phyloP scores from a whole-genome alignment of 331 rosid species.

The Erythrophleum ivorense region DNA sequence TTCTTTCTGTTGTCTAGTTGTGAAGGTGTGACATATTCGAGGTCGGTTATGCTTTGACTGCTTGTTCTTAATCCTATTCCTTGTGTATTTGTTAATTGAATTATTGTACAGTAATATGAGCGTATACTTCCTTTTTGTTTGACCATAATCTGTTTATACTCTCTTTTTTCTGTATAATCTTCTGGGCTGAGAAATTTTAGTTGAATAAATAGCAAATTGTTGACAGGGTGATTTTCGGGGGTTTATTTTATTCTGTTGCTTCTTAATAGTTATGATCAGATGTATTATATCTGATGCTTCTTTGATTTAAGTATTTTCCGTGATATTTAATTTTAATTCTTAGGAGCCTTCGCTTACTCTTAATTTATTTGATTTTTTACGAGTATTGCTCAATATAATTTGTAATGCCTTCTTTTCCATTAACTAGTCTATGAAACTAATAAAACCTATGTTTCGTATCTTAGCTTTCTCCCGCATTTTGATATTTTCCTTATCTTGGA shows the following conservation, averaged over 20 bases:
- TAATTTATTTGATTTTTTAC: background rate
- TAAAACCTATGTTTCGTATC: background rate
- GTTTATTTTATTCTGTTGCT: background rate
- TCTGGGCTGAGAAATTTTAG: conserved; percentile 18
- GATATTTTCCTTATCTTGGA: conserved; percentile 23
- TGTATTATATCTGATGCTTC: conserved; percentile 13
- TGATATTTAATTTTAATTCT: background rate
- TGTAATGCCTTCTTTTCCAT: too few relatives aligned
- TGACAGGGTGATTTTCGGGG: background rate
- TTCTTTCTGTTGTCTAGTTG: background rate
- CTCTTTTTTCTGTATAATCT: background rate
- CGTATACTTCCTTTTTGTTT: background rate
- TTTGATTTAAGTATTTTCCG: conserved; percentile 26
- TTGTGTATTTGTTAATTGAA: background rate
- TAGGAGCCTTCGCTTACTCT: background rate
- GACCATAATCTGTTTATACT: background rate
- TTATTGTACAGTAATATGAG: background rate
- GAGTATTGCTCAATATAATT: background rate
- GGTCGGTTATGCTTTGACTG: conserved; percentile 6
- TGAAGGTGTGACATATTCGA: conserved; percentile 13
- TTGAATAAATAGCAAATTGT: background rate
- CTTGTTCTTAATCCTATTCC: conserved; percentile 23
- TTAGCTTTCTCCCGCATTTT: background rate
- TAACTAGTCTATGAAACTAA: background rate
- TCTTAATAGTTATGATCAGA: background rate